Evolutionary conservation across 2,329 filamentous ascomycete genomes (phyloP), one percentile per base, ranked within the genome.

Genomic region (Cladobotryum protrusum): DNA sequence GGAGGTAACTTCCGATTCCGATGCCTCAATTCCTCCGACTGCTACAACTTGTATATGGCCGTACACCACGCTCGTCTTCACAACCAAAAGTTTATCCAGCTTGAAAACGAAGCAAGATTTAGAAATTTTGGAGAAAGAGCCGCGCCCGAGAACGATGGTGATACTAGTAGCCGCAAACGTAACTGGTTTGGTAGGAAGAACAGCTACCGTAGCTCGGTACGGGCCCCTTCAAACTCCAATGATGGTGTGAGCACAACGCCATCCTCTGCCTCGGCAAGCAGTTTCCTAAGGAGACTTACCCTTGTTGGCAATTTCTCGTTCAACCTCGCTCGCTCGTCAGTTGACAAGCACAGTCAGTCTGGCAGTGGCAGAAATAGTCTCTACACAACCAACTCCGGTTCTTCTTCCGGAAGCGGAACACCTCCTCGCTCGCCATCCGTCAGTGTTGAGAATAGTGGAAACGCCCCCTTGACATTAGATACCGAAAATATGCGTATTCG

Each of bases 21-120:
- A 39, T 89, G 89, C 43, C 76, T 85, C 39, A 87, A 80, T 43
- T 77, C 83, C 2, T 78, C 82, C 40, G 92, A 96, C 54, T 95
- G 91, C 62, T 84, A 87, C 56, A 78, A 80, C 34, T 76, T 99
- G 4, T 99, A 96, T 68, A 80, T 80, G 61, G 81, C 92, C 40
- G 91, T 97, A 54, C 95, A 97, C 67, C 79, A 87, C 53, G 85
- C 91, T 17, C 86, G 93, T 43, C 87, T 96, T 64, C 89, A 96
- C 69, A 96, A 97, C 64, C 86, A 89, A 47, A 92, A 90, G 48
- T 96, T 92, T 70, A 90, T 79, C 50, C 74, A 80, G 43, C 73
- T 85, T 15, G 79, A 82, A 58, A 78, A 84, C 55, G 81, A 85
- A 56, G 87, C 74, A 64, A 85, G 67, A 58, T 90, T 74, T 79